Evolutionary conservation across 192 early-diverging fungal species (phyloP), one percentile per base, ranked within the genome.

Genomic region (Rhizophagus clarus): DNA sequence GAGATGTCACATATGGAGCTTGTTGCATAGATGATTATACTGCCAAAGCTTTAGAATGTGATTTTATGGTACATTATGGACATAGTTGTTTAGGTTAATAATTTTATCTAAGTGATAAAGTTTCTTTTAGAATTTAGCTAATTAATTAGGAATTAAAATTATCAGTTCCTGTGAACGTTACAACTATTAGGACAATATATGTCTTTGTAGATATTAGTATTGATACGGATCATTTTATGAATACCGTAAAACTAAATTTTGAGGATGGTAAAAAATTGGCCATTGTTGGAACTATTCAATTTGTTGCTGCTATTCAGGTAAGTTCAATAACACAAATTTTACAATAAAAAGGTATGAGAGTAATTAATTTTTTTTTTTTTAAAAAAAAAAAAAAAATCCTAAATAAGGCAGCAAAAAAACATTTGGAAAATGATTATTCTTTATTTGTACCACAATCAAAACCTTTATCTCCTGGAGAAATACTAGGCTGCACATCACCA

Each of bases 191-290:
- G 80, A 97, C 95, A 17, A 86, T 99, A 51, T 99, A 99, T 79
- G 96, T 99, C 6, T 99, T 99, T 92, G 98, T 99, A 14, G 98
- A 99, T 71, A 99, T 99, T 86, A 93, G 92, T 11, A 97, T 99
- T 72, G 98, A 99, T 81, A 89, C 90, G 9, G 83, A 90, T 61
- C 97, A 99, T 83, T 98, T 99, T 88, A 90, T 98, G 37, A 91
- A 91, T 37, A 99, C 97, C 0, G 88, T 99, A 69, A 86, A 88
- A 71, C 86, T 89, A 77, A 98, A 99, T 85, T 95, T 99, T 88
- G 91, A 94, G 63, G 63, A 80, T 2, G 94, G 93, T 4, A 92
- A 88, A 67, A 87, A 85, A 60, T 86, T 99, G 17, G 92, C 92
- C 3, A 83, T 99, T 69, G 97, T 99, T 3, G 93, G 94, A 1